Conservation (phyloP, 2,329 filamentous ascomycete genomes). For the Capronia coronata region DNA sequence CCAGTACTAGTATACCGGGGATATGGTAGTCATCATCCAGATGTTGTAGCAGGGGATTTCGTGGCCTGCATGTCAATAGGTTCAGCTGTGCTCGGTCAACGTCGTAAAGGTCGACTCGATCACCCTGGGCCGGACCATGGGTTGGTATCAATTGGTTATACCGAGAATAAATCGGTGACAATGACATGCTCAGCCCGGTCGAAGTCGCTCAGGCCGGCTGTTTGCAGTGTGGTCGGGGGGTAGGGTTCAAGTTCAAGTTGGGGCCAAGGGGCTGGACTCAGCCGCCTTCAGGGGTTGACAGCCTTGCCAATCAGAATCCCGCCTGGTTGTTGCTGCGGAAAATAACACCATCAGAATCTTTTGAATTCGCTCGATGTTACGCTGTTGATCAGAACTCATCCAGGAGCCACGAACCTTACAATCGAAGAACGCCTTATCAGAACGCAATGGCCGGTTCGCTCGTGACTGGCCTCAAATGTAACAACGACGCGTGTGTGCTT, state of each 20-base stretch:
- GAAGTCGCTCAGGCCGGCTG: neutral
- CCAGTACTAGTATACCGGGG: neutral
- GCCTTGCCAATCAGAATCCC: neutral
- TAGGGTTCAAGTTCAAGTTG: no score
- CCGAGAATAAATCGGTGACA: neutral
- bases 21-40: no score
- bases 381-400: neutral
- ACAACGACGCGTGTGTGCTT: no score
- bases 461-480: no score
- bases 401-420: neutral
- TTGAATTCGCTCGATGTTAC: neutral
- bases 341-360: no score
- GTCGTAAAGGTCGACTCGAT: no score
- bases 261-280: neutral
- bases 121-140: neutral
- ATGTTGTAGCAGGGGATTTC: no score
- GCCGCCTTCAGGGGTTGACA: neutral
- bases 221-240: neutral
- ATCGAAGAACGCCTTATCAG: neutral
- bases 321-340: no score
- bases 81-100: neutral
- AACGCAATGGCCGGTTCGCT: neutral
- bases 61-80: no score
- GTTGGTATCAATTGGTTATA: neutral
- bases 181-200: neutral